Evolutionary conservation across 2,329 filamentous ascomycete species (phyloP).

Genomic region (Aspergillus fischeri): DNA sequence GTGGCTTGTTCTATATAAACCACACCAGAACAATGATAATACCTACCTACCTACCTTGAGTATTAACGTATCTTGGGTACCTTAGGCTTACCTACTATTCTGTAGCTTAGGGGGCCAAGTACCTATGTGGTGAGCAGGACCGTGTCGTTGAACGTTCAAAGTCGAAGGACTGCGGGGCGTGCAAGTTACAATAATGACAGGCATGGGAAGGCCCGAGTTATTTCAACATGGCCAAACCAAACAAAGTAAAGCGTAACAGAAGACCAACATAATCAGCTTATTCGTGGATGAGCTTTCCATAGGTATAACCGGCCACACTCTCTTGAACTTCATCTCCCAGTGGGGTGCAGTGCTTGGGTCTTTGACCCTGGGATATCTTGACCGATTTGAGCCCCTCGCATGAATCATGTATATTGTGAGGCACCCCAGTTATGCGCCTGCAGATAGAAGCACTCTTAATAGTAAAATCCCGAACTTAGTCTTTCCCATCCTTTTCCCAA

Average conservation of each 20-base stretch:
- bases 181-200: not conserved
- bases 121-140: not conserved
- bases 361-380: not conserved
- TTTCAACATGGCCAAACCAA: not conserved
- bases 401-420: not conserved
- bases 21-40: not conserved
- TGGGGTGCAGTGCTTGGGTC: not conserved
- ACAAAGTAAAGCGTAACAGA: not conserved
- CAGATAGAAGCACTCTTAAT: not conserved
- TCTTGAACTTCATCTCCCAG: not conserved
- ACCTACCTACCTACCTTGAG: not conserved
- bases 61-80: not conserved
- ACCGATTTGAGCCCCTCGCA: conserved; percentile 3
- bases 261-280: not conserved
- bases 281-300: not conserved
- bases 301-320: not conserved
- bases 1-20: not conserved
- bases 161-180: not conserved
- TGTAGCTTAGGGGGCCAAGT: not conserved
- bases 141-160: not conserved
- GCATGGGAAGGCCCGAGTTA: not conserved
- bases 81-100: not conserved
- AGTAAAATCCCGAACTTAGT: not conserved
- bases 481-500: not conserved
- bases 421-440: not conserved